These are phyloP conservation scores for Miscanthus sacchariflorus DNA, from an alignment of 202 grass and related monocot species.

Conservation along the genomic window DNA sequence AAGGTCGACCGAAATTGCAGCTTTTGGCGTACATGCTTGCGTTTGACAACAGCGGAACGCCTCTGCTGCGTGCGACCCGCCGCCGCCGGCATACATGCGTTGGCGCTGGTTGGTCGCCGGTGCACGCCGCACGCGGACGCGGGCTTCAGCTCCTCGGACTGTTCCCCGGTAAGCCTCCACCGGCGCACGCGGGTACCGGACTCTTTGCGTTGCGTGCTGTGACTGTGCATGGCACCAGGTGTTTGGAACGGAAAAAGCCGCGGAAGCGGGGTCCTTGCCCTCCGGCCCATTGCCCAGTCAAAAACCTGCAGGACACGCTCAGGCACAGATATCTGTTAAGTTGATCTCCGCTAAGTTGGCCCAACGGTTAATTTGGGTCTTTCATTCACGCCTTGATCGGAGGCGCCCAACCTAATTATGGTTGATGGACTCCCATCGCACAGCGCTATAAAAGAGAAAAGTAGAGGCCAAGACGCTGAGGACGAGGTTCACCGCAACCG, in stretches of 20 bases:
- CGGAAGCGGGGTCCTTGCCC: constrained; percentile 1
- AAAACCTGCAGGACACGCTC: background rate
- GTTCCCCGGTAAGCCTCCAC: background rate
- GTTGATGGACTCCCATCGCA: too few species aligned
- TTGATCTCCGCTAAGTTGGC: too few species aligned
- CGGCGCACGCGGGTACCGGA: background rate
- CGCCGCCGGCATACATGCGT: background rate
- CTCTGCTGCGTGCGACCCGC: background rate
- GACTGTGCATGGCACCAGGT: background rate
- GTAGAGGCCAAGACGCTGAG: too few species aligned
- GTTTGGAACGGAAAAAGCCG: background rate
- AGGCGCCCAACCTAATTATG: too few species aligned
- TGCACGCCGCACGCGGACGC: too few species aligned
- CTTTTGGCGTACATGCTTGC: background rate
- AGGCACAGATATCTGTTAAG: background rate
- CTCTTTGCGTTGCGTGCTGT: background rate
- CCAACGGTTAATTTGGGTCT: too few species aligned
- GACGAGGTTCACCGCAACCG: too few species aligned
- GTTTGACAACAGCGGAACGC: background rate
- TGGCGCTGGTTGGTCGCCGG: background rate
- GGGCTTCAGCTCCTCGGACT: background rate
- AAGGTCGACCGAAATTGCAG: background rate
- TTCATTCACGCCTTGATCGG: too few species aligned
- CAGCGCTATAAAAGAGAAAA: too few species aligned
- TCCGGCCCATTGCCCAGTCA: background rate